Base-by-base conservation (phyloP, 805 yeast species). In the Schwanniomyces pseudopolymorphus region DNA sequence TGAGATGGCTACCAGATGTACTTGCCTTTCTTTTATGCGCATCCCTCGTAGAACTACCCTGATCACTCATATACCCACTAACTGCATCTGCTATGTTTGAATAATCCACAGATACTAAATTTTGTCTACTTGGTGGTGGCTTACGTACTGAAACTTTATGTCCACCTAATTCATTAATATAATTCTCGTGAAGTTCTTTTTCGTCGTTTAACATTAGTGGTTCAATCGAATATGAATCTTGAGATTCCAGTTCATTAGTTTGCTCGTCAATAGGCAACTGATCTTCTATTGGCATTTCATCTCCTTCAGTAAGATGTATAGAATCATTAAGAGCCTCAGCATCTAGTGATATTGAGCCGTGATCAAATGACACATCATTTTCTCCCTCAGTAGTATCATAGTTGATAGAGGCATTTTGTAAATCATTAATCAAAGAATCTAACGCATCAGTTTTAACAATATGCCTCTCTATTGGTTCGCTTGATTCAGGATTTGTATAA, bases 341-440 rank as follows among this genome's bases (percentile, higher is more conserved):
- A 4, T 35, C 24, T 4, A 17, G 24, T 3, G 22, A 16, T 11
- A 13, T 17, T 4, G 24, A 19, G 17, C 24, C 14, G 6, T 43
- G 17, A 2, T 43, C 25, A 27, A 20, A 19, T 7, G 33, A 17
- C 11, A 21, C 13, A 19, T 25, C 39, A n/a, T 22, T 25, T 10
- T 38, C 28, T 3, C 22, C 40, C 8, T 37, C 26, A 14, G 39
- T 48, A 39, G 38, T 41, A 19, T 47, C 45, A 22, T 49, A 44
- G 10, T 27, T 44, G 8, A 46, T 13, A 3, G 62, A 49, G 13
- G 61, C 62, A 45, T 57, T 59, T 41, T 61, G 59, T 22, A 72
- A 54, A 47, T 72, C 75, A 44, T 63, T 56, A 14, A 72, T 71
- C n/a, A 72, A 53, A 5, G 69, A 59, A 45, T 71, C 76, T 25